Conservation (phyloP, 192 early-diverging fungal genomes). For the Linderina pennispora region DNA sequence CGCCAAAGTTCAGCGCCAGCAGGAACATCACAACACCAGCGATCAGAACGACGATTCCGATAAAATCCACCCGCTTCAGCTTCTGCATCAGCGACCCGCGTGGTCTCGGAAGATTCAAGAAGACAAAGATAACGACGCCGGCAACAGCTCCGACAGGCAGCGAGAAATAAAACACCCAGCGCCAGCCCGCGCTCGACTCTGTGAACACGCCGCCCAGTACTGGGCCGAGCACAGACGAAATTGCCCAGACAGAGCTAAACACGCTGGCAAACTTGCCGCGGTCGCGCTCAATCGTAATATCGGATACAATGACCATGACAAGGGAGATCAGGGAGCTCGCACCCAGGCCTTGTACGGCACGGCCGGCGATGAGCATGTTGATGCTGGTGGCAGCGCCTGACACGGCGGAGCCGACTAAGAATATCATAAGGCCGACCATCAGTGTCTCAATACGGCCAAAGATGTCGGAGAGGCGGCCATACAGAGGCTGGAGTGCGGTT, state of each 20-base stretch:
- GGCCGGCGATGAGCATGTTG: constrained; percentile 57
- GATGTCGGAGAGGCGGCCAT: constrained; percentile 75
- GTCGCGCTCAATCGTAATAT: constrained; percentile 54
- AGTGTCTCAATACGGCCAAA: constrained; percentile 64
- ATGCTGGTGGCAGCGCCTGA: constrained; percentile 52
- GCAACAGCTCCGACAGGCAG: constrained; percentile 39
- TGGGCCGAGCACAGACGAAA: constrained; percentile 53
- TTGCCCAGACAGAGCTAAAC: constrained; percentile 49
- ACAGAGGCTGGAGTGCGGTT: constrained; percentile 71
- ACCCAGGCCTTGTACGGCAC: constrained; percentile 60
- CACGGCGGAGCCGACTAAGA: constrained; percentile 46
- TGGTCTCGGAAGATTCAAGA: constrained; percentile 34
- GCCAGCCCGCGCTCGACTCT: constrained; percentile 31
- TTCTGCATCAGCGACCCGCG: constrained; percentile 39
- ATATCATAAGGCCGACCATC: constrained; percentile 46
- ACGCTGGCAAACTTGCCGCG: constrained; percentile 55
- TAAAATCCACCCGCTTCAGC: constrained; percentile 56
- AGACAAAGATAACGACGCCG: constrained; percentile 24
- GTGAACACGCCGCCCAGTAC: constrained; percentile 55
- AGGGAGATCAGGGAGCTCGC: constrained; percentile 56
- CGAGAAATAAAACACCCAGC: constrained; percentile 56
- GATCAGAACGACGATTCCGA: constrained; percentile 53
- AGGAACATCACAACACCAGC: constrained; percentile 56
- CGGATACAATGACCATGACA: constrained; percentile 59
- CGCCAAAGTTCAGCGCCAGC: constrained; percentile 69